Evolutionary conservation across 2,329 filamentous ascomycete genomes (phyloP).

Genomic region (Magnaporthales sp.): DNA sequence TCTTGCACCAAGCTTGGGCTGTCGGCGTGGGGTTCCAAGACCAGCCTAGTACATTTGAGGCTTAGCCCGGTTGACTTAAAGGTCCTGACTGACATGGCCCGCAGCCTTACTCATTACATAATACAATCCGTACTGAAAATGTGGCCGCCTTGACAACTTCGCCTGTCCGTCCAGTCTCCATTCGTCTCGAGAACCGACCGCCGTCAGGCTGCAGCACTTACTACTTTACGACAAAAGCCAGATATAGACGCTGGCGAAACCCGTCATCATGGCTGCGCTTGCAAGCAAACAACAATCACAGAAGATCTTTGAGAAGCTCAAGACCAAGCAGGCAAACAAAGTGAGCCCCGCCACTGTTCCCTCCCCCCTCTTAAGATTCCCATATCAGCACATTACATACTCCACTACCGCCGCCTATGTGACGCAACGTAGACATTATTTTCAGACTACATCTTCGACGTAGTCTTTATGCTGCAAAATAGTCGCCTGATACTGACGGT

Average conservation of each 20-base stretch:
- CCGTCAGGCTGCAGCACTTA: background rate
- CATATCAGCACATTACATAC: background rate
- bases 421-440: background rate
- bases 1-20: background rate
- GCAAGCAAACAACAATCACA: conserved; percentile 93
- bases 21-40: background rate
- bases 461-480: background rate
- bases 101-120: background rate
- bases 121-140: conserved; percentile 20
- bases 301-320: conserved; percentile 96
- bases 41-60: conserved; percentile 17
- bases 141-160: conserved; percentile 12
- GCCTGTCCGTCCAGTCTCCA: background rate
- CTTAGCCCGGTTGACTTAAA: conserved; percentile 19
- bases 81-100: background rate
- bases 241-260: background rate
- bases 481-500: conserved; percentile 12
- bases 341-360: conserved; percentile 36
- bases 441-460: background rate
- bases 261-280: conserved; percentile 48
- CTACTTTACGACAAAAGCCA: background rate
- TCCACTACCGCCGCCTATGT: background rate
- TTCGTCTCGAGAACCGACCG: background rate
- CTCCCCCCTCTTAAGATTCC: background rate
- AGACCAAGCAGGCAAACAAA: conserved; percentile 91